phyloP scores from a whole-genome alignment of 345 rosid species.

The Boechera retrofracta region DNA sequence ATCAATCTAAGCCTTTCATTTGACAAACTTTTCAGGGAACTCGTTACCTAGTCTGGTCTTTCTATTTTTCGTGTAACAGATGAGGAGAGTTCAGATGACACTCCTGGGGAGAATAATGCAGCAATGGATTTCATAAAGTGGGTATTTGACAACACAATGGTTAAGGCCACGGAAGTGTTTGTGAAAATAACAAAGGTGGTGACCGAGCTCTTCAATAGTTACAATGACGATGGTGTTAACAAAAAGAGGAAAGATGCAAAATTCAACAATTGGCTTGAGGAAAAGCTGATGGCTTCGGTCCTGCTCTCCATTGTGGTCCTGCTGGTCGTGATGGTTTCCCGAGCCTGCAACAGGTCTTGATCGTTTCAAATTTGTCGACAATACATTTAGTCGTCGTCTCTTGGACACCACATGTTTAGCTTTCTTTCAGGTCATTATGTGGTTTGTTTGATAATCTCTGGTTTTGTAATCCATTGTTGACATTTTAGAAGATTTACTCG shows the following conservation, averaged over 20 bases:
- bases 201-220: conserved; percentile 49
- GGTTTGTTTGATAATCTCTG: conserved; percentile 29
- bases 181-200: conserved; percentile 56
- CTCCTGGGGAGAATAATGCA: conserved; percentile 45
- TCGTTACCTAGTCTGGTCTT: conserved; percentile 4
- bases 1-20: background rate
- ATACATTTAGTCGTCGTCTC: conserved; percentile 26
- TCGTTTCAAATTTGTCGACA: conserved; percentile 64
- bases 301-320: conserved; percentile 75
- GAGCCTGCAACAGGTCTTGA: conserved; percentile 62
- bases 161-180: conserved; percentile 52
- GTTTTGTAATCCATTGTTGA: conserved; percentile 31
- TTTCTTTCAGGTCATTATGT: conserved; percentile 25
- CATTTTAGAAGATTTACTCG: conserved; percentile 21
- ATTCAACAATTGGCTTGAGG: conserved; percentile 54
- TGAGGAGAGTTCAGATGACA: conserved; percentile 52
- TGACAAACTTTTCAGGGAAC: background rate
- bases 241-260: conserved; percentile 43
- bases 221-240: conserved; percentile 35
- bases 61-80: conserved; percentile 8
- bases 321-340: conserved; percentile 75
- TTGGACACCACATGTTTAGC: conserved; percentile 29
- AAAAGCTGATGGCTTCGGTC: conserved; percentile 73
- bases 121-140: conserved; percentile 56
- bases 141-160: conserved; percentile 64